Evolutionary conservation across 1,139 yeast species (phyloP), one percentile per base, ranked within the genome.

Genomic region (Dujonia santamariae): DNA sequence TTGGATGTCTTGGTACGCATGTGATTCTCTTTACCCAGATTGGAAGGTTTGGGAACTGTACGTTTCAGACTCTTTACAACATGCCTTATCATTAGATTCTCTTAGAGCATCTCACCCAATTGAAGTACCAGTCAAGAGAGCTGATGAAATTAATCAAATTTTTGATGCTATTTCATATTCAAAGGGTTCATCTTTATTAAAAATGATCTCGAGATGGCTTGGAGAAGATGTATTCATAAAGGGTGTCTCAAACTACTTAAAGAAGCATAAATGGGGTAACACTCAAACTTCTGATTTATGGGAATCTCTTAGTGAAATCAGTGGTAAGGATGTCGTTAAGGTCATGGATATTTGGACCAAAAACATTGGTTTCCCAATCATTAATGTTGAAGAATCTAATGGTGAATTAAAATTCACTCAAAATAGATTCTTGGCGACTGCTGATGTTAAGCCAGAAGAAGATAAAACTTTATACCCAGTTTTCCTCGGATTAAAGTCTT

Each of bases 261-360:
- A 78, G 50, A 72, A 72, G 42, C 85, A 85, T 62, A 72, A 78
- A 51, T 87, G 75, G 55, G 78, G 81, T 36, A 87, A 87, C 63
- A 88, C 95, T 29, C 71, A 80, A 43, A 83, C 95, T 22, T 70
- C 74, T 31, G 95, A 86, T 54, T 72, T 87, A 52, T 87, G 96
- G 96, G 71, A 67, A 37, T 81, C 94, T 12, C 65, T 86, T 34
- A 64, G 82, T 27, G 81, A 78, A 36, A 90, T 78, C 16, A 75
- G 86, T 21, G 90, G 90, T 28, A 76, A 81, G 53, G 86, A 86
- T 41, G 85, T 87, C 36, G 73, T 72, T 44, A 58, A 66, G 41
- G 79, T 82, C 45, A 86, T 87, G 95, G 76, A 78, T 45, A 67
- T 76, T 35, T 87, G 96, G 96, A 85, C 92, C 36, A 75, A 78